phyloP scores from a whole-genome alignment of 176 grass and related monocot species.

The Bonia amplexicaulis region DNA sequence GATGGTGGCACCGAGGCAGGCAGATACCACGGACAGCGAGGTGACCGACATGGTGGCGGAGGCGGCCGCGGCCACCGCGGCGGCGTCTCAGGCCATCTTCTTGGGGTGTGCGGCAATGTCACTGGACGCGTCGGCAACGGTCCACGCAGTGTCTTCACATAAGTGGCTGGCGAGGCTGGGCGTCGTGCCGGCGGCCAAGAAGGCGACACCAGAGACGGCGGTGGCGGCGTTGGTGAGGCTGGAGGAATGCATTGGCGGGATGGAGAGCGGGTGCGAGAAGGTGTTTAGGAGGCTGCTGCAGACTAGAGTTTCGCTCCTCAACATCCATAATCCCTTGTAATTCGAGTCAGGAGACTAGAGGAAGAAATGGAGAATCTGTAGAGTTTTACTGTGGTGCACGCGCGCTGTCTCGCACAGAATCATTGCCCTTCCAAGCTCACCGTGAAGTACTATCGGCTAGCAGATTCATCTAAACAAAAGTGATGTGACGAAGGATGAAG shows the following conservation, averaged over 20 bases:
- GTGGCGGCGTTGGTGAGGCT: conserved; percentile 19
- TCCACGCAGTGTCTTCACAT: neutral
- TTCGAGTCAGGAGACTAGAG: neutral
- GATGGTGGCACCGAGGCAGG: neutral
- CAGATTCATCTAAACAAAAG: no score
- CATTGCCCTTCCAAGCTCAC: no score
- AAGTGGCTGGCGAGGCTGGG: conserved; percentile 26
- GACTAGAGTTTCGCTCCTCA: conserved; percentile 56
- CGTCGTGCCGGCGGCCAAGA: neutral
- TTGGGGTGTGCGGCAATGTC: conserved; percentile 23
- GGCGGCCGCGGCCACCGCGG: conserved; percentile 20
- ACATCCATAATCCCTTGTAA: conserved; percentile 43
- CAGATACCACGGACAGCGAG: neutral
- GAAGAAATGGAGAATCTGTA: conserved; percentile 9
- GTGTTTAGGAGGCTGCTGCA: conserved; percentile 51
- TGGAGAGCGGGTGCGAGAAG: conserved; percentile 44
- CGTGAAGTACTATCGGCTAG: no score
- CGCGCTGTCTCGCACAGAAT: no score
- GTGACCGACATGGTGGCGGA: conserved; percentile 4
- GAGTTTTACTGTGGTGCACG: neutral
- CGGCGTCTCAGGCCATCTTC: conserved; percentile 34
- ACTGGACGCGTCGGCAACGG: neutral
- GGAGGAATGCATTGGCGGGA: conserved; percentile 26
- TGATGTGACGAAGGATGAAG: no score
- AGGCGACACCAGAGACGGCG: conserved; percentile 12